These are phyloP conservation scores for Yamadazyma nakazawae DNA, from an alignment of 805 yeast genomes.

Conservation along the genomic window DNA sequence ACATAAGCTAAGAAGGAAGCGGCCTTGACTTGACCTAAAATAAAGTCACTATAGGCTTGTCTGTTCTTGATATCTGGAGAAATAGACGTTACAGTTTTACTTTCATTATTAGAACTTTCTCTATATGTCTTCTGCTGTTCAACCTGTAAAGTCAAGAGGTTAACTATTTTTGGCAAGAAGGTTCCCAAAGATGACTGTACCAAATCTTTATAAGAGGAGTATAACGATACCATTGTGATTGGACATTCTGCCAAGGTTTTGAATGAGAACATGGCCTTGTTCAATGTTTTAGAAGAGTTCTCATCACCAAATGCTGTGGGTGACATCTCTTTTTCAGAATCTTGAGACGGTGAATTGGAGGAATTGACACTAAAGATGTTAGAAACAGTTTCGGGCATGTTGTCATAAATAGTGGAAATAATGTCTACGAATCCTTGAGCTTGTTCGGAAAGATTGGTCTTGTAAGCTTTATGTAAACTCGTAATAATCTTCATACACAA, in stretches of 20 bases:
- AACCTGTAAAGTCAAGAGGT: constrained; percentile 72
- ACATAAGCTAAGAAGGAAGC: constrained; percentile 93
- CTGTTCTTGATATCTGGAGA: constrained; percentile 75
- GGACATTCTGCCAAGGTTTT: constrained; percentile 96
- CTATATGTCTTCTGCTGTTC: constrained; percentile 57
- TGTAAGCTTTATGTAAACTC: constrained; percentile 80
- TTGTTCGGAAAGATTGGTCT: constrained; percentile 58
- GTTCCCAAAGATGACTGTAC: constrained; percentile 67
- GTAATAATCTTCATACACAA: constrained; percentile 86
- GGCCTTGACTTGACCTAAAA: constrained; percentile 91
- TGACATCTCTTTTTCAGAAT: constrained; percentile 22
- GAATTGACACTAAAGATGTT: constrained; percentile 54
- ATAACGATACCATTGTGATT: constrained; percentile 88
- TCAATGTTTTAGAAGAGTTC: constrained; percentile 49
- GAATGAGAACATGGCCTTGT: constrained; percentile 75
- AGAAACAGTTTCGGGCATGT: constrained; percentile 71
- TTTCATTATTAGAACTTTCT: constrained; percentile 51
- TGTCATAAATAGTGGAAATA: constrained; percentile 72
- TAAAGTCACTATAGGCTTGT: constrained; percentile 79
- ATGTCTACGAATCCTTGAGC: constrained; percentile 78
- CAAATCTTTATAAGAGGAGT: constrained; percentile 78
- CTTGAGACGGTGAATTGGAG: constrained; percentile 9
- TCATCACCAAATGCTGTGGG: constrained; percentile 42
- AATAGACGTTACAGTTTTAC: constrained; percentile 63
- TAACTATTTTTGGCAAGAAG: constrained; percentile 80